Conservation (phyloP, 2,329 filamentous ascomycete species). For the Botrytis cinerea region DNA sequence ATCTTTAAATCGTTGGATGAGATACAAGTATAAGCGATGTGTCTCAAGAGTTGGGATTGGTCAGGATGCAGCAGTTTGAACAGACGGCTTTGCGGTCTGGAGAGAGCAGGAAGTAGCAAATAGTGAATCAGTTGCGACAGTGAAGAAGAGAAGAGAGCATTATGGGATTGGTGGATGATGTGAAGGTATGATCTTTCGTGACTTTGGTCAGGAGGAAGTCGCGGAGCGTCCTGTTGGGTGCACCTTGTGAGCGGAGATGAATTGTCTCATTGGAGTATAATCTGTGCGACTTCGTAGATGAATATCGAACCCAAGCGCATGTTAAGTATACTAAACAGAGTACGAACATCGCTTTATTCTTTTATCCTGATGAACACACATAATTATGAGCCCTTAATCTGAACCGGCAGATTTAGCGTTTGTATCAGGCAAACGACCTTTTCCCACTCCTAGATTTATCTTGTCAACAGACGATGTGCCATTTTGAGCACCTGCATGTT, state of each 20-base stretch:
- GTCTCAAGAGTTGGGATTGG: slow-evolving; percentile 44
- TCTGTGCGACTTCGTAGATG: neutral
- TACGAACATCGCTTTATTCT: neutral
- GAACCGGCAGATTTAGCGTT: too few species aligned
- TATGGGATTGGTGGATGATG: slow-evolving; percentile 26
- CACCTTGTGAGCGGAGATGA: slow-evolving; percentile 39
- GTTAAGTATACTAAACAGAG: neutral
- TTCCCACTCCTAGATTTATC: too few species aligned
- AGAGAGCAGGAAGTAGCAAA: slow-evolving; percentile 52
- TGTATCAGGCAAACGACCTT: too few species aligned
- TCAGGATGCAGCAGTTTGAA: slow-evolving; percentile 45
- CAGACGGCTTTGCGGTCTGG: slow-evolving; percentile 44
- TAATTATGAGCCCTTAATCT: too few species aligned
- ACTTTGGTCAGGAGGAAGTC: slow-evolving; percentile 47
- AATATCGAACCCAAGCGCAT: neutral
- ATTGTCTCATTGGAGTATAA: slow-evolving; percentile 39
- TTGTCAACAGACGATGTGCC: too few species aligned
- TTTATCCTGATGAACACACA: neutral
- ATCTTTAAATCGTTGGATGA: slow-evolving; percentile 45
- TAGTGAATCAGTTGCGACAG: slow-evolving; percentile 43
- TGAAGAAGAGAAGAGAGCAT: slow-evolving; percentile 43
- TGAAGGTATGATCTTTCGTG: slow-evolving; percentile 44
- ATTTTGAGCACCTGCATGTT: neutral
- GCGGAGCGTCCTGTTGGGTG: slow-evolving; percentile 41
- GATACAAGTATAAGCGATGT: slow-evolving; percentile 47